Percentiles rank a stretch among this genome's conserved stretches.
phyloP scores from a whole-genome alignment of 345 rosid species.

The Firmiana major region DNA sequence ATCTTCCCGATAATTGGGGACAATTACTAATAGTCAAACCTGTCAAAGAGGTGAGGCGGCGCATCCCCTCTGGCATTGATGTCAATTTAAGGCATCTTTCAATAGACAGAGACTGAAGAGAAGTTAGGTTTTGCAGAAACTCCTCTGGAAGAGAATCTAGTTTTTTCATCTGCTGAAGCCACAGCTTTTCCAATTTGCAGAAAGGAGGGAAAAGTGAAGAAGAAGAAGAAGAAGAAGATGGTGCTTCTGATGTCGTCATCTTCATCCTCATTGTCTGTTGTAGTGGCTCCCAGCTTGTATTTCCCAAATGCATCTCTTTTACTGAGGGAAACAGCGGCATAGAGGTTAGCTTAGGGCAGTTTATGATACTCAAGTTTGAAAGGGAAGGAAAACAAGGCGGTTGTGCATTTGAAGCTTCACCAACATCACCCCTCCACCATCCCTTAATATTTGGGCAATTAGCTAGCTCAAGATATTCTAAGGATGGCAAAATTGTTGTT shows the following conservation, averaged over 20 bases:
- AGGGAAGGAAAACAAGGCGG: background rate
- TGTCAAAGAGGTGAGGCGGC: no score
- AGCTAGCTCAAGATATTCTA: background rate
- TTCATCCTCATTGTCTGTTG: background rate
- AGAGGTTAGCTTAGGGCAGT: background rate
- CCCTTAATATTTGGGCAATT: background rate
- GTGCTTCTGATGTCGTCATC: background rate
- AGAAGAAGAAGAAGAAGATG: no score
- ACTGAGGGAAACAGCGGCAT: background rate
- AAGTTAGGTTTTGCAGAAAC: no score
- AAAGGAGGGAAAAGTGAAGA: no score
- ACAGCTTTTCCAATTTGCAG: no score
- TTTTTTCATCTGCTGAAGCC: no score
- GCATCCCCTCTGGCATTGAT: no score
- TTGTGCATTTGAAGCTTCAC: background rate
- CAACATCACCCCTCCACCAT: background rate
- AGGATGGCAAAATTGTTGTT: background rate
- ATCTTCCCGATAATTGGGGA: no score
- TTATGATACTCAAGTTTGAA: accelerated
- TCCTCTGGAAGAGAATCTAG: no score
- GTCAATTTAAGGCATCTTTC: no score
- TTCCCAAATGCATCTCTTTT: background rate
- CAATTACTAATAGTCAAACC: no score
- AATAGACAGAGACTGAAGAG: no score
- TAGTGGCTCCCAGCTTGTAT: background rate